These are phyloP conservation scores for Pyricularia sp. DNA, from an alignment of 2,329 filamentous ascomycete genomes.

Conservation along the genomic window DNA sequence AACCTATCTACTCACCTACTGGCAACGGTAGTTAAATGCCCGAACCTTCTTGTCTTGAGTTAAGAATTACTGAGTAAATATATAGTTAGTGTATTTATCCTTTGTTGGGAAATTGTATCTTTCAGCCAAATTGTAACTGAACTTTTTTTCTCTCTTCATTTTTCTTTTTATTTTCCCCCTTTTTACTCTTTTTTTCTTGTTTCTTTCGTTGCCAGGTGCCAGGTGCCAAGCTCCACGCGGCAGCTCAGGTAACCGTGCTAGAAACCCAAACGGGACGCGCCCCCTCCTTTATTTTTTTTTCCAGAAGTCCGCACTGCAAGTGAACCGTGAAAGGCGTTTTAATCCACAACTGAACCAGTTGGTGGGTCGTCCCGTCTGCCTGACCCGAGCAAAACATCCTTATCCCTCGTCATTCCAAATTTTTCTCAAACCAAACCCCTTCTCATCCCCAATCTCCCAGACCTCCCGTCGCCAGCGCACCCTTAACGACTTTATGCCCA, in stretches of 20 bases:
- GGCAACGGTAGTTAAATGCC: background rate
- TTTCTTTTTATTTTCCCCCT: background rate
- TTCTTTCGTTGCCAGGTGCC: background rate
- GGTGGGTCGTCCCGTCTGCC: background rate
- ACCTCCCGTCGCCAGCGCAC: background rate
- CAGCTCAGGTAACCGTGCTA: background rate
- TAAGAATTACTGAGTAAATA: background rate
- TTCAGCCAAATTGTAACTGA: background rate
- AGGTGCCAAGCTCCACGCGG: slow-evolving; percentile 3
- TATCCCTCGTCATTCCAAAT: slow-evolving; percentile 1
- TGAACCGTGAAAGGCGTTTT: background rate
- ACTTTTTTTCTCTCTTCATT: background rate
- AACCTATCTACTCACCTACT: background rate
- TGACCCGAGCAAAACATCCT: background rate
- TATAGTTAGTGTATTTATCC: too few relatives aligned
- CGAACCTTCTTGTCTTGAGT: background rate
- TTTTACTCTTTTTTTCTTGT: background rate
- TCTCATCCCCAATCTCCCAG: background rate
- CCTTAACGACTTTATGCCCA: slow-evolving; percentile 1
- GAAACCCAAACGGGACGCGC: background rate
- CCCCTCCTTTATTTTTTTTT: background rate
- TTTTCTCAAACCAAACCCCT: slow-evolving; percentile 2
- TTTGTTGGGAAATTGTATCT: background rate
- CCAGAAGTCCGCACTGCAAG: slow-evolving; percentile 1
- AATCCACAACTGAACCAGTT: background rate